These are phyloP conservation scores for Penicillium riverlandense DNA, from an alignment of 495 filamentous ascomycete species.

Conservation along the genomic window DNA sequence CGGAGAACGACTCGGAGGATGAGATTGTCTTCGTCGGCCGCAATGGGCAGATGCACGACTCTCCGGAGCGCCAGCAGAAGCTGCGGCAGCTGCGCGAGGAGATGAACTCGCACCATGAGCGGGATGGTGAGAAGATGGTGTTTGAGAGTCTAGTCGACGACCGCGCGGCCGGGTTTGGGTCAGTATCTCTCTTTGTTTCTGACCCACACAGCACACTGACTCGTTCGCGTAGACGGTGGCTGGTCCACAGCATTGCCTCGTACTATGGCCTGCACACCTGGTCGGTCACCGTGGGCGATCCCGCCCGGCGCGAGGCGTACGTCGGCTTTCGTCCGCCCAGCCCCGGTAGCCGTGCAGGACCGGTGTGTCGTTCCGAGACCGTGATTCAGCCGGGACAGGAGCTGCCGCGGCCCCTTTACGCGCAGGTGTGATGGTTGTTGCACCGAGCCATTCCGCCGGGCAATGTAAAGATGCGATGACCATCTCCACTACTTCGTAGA, in stretches of 20 bases:
- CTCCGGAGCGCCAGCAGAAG: conserved; percentile 29
- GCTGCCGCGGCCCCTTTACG: conserved; percentile 55
- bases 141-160: conserved; percentile 71
- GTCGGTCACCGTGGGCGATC: conserved; percentile 69
- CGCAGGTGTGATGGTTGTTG: conserved; percentile 40
- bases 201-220: neutral
- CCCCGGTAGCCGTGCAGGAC: conserved; percentile 18
- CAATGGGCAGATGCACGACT: conserved; percentile 66
- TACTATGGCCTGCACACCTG: conserved; percentile 90
- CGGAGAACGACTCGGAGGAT: conserved; percentile 58
- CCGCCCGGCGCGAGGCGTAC: conserved; percentile 76
- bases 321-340: conserved; percentile 58
- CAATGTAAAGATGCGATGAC: neutral
- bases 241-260: conserved; percentile 84
- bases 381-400: conserved; percentile 37
- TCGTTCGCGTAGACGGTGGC: conserved; percentile 61
- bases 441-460: neutral
- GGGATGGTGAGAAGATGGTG: conserved; percentile 64
- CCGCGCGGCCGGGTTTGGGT: conserved; percentile 75
- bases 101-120: conserved; percentile 36
- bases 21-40: conserved; percentile 91
- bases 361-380: conserved; percentile 21
- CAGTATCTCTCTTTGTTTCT: conserved; percentile 26
- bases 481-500: no score
- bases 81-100: conserved; percentile 28